These are phyloP conservation scores for Pterulicium gracile DNA, from an alignment of 1,284 basidiomycete genomes.

Conservation along the genomic window DNA sequence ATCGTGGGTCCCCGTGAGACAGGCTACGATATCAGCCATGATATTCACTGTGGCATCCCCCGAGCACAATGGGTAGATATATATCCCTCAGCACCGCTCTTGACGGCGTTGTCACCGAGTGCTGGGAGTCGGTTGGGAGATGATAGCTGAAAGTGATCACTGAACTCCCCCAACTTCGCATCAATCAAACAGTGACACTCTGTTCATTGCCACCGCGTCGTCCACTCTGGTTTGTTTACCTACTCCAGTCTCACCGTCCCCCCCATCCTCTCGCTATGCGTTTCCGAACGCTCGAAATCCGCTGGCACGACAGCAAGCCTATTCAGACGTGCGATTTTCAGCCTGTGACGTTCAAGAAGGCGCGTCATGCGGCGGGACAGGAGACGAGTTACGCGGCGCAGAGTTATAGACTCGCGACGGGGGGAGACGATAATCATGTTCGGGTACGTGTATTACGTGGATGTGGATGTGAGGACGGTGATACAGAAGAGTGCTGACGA, in stretches of 20 bases:
- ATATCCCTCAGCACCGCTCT: too few relatives aligned
- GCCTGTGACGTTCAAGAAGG: slow-evolving; percentile 64
- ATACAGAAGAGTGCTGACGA: slow-evolving; percentile 8
- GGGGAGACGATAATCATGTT: slow-evolving; percentile 95
- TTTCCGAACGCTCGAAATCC: slow-evolving; percentile 77
- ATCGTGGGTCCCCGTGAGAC: too few relatives aligned
- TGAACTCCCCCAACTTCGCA: too few relatives aligned
- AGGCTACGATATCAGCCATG: too few relatives aligned
- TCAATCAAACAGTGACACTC: too few relatives aligned
- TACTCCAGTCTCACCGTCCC: background rate
- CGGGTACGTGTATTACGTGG: slow-evolving; percentile 48
- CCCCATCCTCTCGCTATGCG: slow-evolving; percentile 39
- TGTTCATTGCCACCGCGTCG: too few relatives aligned
- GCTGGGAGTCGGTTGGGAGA: too few relatives aligned
- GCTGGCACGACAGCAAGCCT: slow-evolving; percentile 92
- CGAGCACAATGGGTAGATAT: too few relatives aligned
- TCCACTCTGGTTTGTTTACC: too few relatives aligned
- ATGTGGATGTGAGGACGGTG: slow-evolving; percentile 10
- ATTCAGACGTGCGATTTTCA: slow-evolving; percentile 95
- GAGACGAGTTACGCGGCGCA: slow-evolving; percentile 51
- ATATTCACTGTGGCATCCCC: too few relatives aligned
- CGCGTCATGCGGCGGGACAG: slow-evolving; percentile 45
- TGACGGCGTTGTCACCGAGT: too few relatives aligned
- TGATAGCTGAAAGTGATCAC: too few relatives aligned
- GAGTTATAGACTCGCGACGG: slow-evolving; percentile 86